Base-by-base conservation (phyloP, 2,329 filamentous ascomycete genomes). In the Colletotrichum euphorbiae region DNA sequence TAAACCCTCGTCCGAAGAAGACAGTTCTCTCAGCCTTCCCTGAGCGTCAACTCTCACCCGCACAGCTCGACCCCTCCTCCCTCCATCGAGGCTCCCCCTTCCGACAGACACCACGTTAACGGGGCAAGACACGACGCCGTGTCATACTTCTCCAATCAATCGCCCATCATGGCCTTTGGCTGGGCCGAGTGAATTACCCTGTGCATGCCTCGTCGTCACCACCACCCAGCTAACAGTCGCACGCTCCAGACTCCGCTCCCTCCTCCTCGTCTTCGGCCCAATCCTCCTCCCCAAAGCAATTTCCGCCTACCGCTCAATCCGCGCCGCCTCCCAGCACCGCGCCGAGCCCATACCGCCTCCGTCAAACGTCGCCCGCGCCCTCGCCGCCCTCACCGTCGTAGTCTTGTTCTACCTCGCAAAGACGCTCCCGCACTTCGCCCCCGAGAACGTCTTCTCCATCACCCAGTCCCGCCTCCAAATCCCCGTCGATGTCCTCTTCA, bases 401-500 rank as follows among this genome's bases (percentile, higher is more conserved):
- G 74, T 81, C 72, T 70, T 79, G 17, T 73, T 80, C 4, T 73
- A 88, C 72, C 75, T 89, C 67, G 74, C 90, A 67, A 85, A 88
- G 67, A 90, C 91, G 15, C 80, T 95, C 0, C 90, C 93, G 0
- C 71, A 81, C 67, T 90, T 93, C 75, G 83, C 87, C 6, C 91
- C 92, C 4, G 89, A 93, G 76, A 98, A 98, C 80, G 83, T 98
- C 78, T 97, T 98, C 84, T 76, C 79, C 33, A 79, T 83, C 17
- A 98, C 95, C 1, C 84, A 89, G 64, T 96, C 93, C 57, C 92
- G 94, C 38, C 88, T 98, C 17, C 92, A 94, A 74, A 95, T 92
- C 46, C 90, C 93, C n/a, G 90, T 88, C 46, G 92, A 95, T 75
- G 90, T 97, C 38, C 85, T 98, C 69, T 96, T 97, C 79, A 89